Conservation (phyloP, 2,329 filamentous ascomycete genomes). For the Botryotinia calthae region DNA sequence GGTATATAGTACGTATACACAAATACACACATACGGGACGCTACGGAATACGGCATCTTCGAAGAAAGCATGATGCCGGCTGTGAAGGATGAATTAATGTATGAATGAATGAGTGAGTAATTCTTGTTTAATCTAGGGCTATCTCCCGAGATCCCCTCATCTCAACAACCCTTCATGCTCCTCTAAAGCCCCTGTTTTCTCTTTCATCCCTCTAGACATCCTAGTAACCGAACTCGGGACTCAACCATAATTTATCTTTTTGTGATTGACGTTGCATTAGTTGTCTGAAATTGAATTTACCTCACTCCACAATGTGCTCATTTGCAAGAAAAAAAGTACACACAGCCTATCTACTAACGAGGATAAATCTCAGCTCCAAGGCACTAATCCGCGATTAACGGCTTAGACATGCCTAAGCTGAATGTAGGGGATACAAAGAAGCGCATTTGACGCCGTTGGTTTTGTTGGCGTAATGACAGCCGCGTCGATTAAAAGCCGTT, state of each 20-base stretch:
- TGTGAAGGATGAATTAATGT: neutral
- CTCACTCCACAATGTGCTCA: neutral
- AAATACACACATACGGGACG: neutral
- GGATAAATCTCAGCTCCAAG: constrained; percentile 12
- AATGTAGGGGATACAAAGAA: constrained; percentile 13
- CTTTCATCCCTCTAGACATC: neutral
- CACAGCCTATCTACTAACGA: neutral
- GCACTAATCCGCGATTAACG: neutral
- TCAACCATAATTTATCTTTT: neutral
- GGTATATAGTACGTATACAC: neutral
- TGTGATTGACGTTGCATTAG: constrained; percentile 18
- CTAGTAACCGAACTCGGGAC: constrained; percentile 12
- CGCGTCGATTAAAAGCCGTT: constrained; percentile 7
- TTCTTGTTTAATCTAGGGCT: neutral
- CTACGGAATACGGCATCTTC: constrained; percentile 8
- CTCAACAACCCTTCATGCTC: neutral
- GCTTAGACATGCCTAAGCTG: neutral
- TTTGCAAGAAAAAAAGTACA: neutral
- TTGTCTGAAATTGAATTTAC: neutral
- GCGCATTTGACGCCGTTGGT: constrained; percentile 18
- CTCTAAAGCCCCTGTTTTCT: neutral
- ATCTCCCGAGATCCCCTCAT: neutral
- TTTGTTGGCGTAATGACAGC: neutral
- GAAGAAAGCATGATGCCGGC: neutral
- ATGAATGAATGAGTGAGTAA: neutral